Evolutionary conservation across 768 basidiomycete species (phyloP).

Genomic region (Gelatoporia subvermispora): DNA sequence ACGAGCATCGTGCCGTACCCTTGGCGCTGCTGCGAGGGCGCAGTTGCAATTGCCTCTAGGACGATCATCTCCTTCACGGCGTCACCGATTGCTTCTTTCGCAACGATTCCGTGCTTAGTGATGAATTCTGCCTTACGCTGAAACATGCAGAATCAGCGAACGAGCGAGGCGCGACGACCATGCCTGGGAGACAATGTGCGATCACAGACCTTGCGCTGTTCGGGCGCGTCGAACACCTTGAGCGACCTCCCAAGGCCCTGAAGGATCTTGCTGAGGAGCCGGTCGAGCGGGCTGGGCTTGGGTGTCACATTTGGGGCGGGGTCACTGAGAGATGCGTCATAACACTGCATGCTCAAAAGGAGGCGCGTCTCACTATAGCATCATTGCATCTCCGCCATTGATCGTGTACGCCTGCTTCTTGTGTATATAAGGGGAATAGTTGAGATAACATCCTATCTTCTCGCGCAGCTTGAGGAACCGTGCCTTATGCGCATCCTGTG

Average conservation of each 20-base stretch:
- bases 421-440: neutral
- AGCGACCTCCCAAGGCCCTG: too few species aligned
- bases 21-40: neutral
- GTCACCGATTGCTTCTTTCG: neutral
- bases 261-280: too few species aligned
- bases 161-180: too few species aligned
- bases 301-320: neutral
- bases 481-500: slow-evolving; percentile 1
- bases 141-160: too few species aligned
- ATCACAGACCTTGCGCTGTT: too few species aligned
- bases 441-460: neutral
- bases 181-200: too few species aligned
- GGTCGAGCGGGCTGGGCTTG: neutral
- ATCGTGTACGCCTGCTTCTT: neutral
- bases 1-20: slow-evolving; percentile 2
- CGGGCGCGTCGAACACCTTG: too few species aligned
- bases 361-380: neutral
- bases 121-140: neutral
- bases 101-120: neutral
- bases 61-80: neutral
- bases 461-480: slow-evolving; percentile 1
- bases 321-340: neutral
- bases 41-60: neutral
- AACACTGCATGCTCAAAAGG: neutral
- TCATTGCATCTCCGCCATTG: neutral